phyloP scores from a whole-genome alignment of 2,329 filamentous ascomycete genomes.

The Hypocreales sp. region DNA sequence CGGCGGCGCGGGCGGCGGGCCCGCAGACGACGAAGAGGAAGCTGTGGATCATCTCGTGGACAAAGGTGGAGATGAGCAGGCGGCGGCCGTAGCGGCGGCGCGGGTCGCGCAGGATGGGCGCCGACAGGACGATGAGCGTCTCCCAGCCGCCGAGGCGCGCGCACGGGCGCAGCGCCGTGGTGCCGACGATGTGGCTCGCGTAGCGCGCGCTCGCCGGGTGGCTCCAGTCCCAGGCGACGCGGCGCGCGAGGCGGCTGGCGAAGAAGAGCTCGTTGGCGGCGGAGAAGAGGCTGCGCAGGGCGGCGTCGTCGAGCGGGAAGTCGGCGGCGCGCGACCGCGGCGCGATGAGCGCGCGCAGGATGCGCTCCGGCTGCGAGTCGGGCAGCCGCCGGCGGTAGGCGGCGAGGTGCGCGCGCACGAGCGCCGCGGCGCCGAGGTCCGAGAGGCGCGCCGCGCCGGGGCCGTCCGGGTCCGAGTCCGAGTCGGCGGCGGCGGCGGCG shows the following conservation, averaged over 20 bases:
- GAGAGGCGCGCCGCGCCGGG: constrained; percentile 14
- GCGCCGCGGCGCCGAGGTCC: constrained; percentile 30
- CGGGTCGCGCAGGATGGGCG: constrained; percentile 40
- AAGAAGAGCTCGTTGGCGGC: constrained; percentile 51
- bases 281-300: constrained; percentile 41
- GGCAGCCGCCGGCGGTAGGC: constrained; percentile 26
- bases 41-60: constrained; percentile 53
- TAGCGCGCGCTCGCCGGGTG: constrained; percentile 32
- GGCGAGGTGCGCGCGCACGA: constrained; percentile 32
- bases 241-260: constrained; percentile 34
- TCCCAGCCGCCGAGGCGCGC: constrained; percentile 36
- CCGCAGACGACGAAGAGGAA: constrained; percentile 49
- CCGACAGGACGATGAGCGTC: constrained; percentile 45
- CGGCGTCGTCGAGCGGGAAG: constrained; percentile 39
- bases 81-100: constrained; percentile 41
- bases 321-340: constrained; percentile 27
- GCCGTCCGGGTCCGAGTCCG: neutral
- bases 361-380: constrained; percentile 38
- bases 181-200: constrained; percentile 41
- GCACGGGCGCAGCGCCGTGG: constrained; percentile 39
- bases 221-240: constrained; percentile 49
- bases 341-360: constrained; percentile 40
- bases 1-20: constrained; percentile 35
- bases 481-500: constrained; percentile 6
- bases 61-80: constrained; percentile 46